Conservation (phyloP, 2,329 filamentous ascomycete species). For the Colletotrichum acutatum region DNA sequence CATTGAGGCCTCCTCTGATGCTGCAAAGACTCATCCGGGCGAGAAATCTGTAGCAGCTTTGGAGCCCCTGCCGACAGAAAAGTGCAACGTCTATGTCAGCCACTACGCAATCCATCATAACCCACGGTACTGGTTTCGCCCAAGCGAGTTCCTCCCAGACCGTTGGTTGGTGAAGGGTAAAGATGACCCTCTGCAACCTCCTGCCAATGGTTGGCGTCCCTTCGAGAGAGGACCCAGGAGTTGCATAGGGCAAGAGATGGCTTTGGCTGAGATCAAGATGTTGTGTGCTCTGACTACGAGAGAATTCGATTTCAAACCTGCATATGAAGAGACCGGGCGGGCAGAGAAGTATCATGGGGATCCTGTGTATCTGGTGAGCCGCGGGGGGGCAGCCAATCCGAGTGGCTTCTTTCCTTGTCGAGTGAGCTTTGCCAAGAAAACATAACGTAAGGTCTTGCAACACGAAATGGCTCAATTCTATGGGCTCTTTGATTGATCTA, state of each 20-base stretch:
- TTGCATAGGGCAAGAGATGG: constrained; percentile 68
- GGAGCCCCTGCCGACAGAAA: constrained; percentile 48
- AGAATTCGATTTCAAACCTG: constrained; percentile 59
- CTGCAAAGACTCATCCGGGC: not conserved
- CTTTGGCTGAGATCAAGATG: constrained; percentile 61
- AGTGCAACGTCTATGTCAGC: constrained; percentile 42
- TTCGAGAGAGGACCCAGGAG: constrained; percentile 64
- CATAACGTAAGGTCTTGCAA: not conserved
- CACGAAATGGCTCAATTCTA: not conserved
- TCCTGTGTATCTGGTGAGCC: constrained; percentile 5
- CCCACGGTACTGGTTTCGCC: constrained; percentile 50
- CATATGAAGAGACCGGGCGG: constrained; percentile 48
- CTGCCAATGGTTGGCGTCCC: constrained; percentile 60
- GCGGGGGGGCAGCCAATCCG: constrained; percentile 7
- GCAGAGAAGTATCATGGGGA: not conserved
- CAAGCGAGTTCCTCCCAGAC: constrained; percentile 53
- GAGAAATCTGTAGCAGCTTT: not conserved
- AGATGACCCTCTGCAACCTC: constrained; percentile 46
- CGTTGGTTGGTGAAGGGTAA: constrained; percentile 48
- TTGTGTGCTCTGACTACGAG: constrained; percentile 60
- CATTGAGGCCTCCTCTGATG: not conserved
- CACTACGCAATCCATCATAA: constrained; percentile 49
- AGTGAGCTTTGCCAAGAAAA: not conserved
- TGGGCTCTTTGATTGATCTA: not conserved
- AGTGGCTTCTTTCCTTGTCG: constrained; percentile 9